Percentiles rank a stretch among this genome's conserved stretches.
Evolutionary conservation across 2,329 filamentous ascomycete species (phyloP).

Genomic region (Fusarium neocosmosporiellum): DNA sequence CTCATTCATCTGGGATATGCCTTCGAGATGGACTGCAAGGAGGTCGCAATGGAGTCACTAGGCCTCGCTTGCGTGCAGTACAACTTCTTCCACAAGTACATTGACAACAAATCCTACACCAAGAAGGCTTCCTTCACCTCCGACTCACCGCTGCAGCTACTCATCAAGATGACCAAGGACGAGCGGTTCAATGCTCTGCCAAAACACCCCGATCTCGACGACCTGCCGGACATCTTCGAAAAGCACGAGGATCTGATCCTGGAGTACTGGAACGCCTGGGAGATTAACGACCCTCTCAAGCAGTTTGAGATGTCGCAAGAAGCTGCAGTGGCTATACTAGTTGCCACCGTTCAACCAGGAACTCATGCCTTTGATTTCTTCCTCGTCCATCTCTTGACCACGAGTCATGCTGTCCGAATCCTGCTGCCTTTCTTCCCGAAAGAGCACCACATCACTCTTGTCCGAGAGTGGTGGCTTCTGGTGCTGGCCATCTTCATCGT

Average conservation of each 20-base stretch:
- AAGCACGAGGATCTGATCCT: conserved; percentile 77
- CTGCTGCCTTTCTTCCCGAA: conserved; percentile 81
- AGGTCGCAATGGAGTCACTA: conserved; percentile 89
- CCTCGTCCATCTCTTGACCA: conserved; percentile 83
- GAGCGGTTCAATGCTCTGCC: conserved; percentile 76
- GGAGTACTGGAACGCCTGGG: conserved; percentile 94
- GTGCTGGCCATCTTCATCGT: conserved; percentile 81
- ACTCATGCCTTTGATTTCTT: conserved; percentile 83
- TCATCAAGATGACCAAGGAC: conserved; percentile 77
- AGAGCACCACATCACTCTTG: conserved; percentile 76
- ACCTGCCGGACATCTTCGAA: conserved; percentile 75
- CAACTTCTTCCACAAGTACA: conserved; percentile 70
- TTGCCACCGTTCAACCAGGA: conserved; percentile 68
- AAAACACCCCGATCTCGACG: conserved; percentile 65
- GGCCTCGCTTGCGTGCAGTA: conserved; percentile 71
- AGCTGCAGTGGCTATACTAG: conserved; percentile 69
- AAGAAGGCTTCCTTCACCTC: conserved; percentile 69
- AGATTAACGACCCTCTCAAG: conserved; percentile 73
- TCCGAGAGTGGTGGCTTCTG: conserved; percentile 92
- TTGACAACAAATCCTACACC: conserved; percentile 80
- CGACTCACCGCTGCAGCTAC: conserved; percentile 74
- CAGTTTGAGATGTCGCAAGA: conserved; percentile 81
- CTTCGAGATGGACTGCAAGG: conserved; percentile 86
- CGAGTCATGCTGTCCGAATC: conserved; percentile 88
- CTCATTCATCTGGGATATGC: conserved; percentile 97